Percentiles rank a stretch among this genome's conserved stretches.
These are phyloP conservation scores for Dactylonectria estremocensis DNA, from an alignment of 2,329 filamentous ascomycete genomes.

Conservation along the genomic window DNA sequence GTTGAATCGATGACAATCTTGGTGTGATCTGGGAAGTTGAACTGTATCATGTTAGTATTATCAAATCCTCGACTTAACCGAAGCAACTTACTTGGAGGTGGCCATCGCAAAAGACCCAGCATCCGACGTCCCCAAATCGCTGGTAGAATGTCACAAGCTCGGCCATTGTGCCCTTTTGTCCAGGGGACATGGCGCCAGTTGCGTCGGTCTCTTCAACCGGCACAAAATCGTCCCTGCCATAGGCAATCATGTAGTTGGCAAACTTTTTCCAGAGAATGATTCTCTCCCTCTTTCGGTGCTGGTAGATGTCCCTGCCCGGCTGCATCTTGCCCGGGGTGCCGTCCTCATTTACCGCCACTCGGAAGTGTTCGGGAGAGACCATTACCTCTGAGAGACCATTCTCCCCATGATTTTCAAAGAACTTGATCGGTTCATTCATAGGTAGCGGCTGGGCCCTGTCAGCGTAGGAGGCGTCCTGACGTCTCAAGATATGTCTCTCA, in stretches of 20 bases:
- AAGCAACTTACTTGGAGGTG: slow-evolving; percentile 75
- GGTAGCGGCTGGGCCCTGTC: slow-evolving; percentile 76
- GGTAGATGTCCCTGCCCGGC: slow-evolving; percentile 75
- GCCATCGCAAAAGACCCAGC: slow-evolving; percentile 86
- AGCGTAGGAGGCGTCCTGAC: slow-evolving; percentile 67
- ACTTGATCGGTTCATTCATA: slow-evolving; percentile 75
- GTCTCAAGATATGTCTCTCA: slow-evolving; percentile 77
- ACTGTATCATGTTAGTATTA: slow-evolving; percentile 62
- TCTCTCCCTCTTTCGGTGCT: slow-evolving; percentile 76
- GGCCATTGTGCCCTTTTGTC: slow-evolving; percentile 56
- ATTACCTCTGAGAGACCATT: slow-evolving; percentile 74
- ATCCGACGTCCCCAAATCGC: slow-evolving; percentile 83
- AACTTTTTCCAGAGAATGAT: slow-evolving; percentile 82
- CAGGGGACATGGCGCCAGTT: slow-evolving; percentile 58
- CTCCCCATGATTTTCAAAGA: slow-evolving; percentile 80
- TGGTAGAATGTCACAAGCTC: slow-evolving; percentile 86
- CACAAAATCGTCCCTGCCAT: slow-evolving; percentile 78
- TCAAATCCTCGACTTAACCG: neutral
- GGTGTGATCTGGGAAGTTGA: slow-evolving; percentile 91
- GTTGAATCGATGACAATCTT: slow-evolving; percentile 84
- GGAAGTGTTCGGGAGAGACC: slow-evolving; percentile 75
- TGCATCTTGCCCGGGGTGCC: slow-evolving; percentile 73
- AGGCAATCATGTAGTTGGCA: slow-evolving; percentile 81
- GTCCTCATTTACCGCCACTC: slow-evolving; percentile 69
- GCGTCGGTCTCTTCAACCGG: slow-evolving; percentile 62